Percentiles rank a stretch among this genome's conserved stretches.
phyloP scores from a whole-genome alignment of 345 rosid species.

The Hirschfeldia incana region DNA sequence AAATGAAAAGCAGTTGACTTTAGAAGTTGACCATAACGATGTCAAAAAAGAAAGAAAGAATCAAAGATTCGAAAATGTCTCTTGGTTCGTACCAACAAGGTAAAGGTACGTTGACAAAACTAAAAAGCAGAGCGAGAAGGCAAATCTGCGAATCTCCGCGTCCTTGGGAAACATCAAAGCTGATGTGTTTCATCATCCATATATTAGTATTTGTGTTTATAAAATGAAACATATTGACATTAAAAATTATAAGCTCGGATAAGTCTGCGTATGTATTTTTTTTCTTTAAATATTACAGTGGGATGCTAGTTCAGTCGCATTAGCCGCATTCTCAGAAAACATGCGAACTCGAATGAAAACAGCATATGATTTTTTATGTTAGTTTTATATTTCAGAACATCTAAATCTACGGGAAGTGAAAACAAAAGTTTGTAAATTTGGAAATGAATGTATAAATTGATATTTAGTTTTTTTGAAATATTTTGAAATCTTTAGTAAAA shows the following conservation, averaged over 20 bases:
- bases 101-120: slow-evolving; percentile 35
- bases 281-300: neutral
- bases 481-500: too few species aligned
- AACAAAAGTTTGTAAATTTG: too few species aligned
- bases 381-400: too few species aligned
- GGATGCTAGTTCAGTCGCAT: slow-evolving; percentile 3
- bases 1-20: slow-evolving; percentile 17
- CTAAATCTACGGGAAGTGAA: too few species aligned
- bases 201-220: slow-evolving; percentile 15
- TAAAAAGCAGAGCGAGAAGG: slow-evolving; percentile 37
- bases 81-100: slow-evolving; percentile 28
- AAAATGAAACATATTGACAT: slow-evolving; percentile 29
- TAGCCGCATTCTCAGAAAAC: neutral
- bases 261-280: neutral
- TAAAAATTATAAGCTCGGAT: neutral
- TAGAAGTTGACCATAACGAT: slow-evolving; percentile 26
- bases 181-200: slow-evolving; percentile 28
- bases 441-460: too few species aligned
- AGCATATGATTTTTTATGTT: too few species aligned
- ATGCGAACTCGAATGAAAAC: too few species aligned
- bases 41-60: slow-evolving; percentile 3
- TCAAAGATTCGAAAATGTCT: slow-evolving; percentile 26
- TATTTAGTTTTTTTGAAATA: too few species aligned
- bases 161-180: slow-evolving; percentile 26
- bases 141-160: slow-evolving; percentile 42